Conservation (phyloP, 495 filamentous ascomycete genomes). For the Paragyromitra xinjiangensis region DNA sequence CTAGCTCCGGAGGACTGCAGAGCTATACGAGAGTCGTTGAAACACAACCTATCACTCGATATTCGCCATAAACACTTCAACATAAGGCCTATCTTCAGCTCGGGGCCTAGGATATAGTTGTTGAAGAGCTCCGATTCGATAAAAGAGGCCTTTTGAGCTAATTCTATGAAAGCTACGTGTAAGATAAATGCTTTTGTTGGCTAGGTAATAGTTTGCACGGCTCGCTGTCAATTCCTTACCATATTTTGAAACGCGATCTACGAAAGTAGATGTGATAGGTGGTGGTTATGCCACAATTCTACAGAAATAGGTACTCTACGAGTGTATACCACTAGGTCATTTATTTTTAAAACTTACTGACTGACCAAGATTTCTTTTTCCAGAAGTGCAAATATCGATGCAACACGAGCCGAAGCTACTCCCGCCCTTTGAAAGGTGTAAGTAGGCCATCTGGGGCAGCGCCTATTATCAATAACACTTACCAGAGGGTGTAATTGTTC, state of each 20-base stretch:
- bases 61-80: not conserved
- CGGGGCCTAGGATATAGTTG: not conserved
- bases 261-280: not conserved
- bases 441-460: not conserved
- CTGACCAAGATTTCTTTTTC: not conserved
- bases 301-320: not conserved
- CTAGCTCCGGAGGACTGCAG: not conserved
- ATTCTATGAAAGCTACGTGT: no score
- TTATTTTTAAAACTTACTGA: not conserved
- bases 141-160: no score
- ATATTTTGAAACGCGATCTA: not conserved
- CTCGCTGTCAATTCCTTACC: not conserved
- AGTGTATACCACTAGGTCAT: not conserved
- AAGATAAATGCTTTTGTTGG: no score
- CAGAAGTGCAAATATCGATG: not conserved
- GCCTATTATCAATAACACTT: not conserved
- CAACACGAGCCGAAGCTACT: not conserved
- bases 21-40: not conserved
- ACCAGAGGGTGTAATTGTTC: no score
- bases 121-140: no score
- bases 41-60: slow-evolving; percentile 20
- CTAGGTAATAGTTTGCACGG: no score
- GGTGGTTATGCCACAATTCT: no score
- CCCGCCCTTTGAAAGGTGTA: not conserved
- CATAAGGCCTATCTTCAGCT: not conserved